phyloP scores from a whole-genome alignment of 1,139 yeast genomes.

The Saccharomyces hybrid region DNA sequence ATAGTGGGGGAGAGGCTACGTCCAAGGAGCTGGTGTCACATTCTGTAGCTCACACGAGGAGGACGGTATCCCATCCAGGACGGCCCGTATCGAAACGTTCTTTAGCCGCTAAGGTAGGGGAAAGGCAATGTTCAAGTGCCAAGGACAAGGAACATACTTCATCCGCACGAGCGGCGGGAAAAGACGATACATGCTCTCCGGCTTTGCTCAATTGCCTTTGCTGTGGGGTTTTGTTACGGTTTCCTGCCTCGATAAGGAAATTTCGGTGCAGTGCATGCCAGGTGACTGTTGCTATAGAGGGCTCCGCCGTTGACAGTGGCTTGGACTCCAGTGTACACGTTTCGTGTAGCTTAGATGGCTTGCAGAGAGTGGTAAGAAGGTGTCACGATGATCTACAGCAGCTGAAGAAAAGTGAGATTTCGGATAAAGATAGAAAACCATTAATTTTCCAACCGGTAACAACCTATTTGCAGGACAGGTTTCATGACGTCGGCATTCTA shows the following conservation, averaged over 20 bases:
- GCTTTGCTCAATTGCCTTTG: conserved; percentile 33
- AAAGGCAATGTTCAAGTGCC: background rate
- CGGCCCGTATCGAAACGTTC: background rate
- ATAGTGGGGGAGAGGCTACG: background rate
- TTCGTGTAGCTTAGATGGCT: conserved; percentile 4
- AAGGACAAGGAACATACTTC: background rate
- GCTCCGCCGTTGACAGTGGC: background rate
- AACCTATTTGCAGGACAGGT: conserved; percentile 37
- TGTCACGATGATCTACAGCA: conserved; percentile 8
- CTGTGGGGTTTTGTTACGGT: conserved; percentile 53
- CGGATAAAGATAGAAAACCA: conserved; percentile 24
- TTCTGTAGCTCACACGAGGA: background rate
- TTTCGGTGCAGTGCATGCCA: conserved; percentile 54
- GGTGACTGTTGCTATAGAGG: conserved; percentile 32
- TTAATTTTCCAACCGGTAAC: conserved; percentile 46
- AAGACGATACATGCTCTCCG: background rate
- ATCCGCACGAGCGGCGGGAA: too few species aligned
- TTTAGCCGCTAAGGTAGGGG: background rate
- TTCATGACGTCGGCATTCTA: conserved; percentile 38
- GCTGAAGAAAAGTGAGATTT: conserved; percentile 6
- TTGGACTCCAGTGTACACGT: background rate
- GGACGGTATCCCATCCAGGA: background rate
- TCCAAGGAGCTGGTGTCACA: background rate
- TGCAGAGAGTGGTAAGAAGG: conserved; percentile 7
- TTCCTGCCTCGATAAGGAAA: conserved; percentile 41